Conservation (phyloP, 495 filamentous ascomycete species). For the Podospora sp. region DNA sequence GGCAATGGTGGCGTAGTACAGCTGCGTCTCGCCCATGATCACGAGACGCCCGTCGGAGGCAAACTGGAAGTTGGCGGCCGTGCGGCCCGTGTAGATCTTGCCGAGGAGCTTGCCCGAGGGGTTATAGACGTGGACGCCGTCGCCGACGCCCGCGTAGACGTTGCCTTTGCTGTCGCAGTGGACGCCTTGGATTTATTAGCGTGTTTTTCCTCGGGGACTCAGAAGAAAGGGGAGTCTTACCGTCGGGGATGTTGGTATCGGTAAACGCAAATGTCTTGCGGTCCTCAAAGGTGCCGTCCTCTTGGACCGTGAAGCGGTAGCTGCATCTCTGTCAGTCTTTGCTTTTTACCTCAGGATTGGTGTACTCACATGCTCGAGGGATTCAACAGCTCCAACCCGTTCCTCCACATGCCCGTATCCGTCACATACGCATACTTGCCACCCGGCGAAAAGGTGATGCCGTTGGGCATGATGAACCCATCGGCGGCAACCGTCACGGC, state of each 20-base stretch:
- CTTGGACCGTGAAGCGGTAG: slow-evolving; percentile 44
- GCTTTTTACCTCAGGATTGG: not conserved
- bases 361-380: slow-evolving; percentile 44
- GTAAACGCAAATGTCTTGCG: slow-evolving; percentile 61
- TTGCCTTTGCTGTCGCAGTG: slow-evolving; percentile 62
- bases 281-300: slow-evolving; percentile 46
- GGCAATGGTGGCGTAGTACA: slow-evolving; percentile 52
- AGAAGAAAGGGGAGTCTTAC: slow-evolving; percentile 16
- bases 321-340: slow-evolving; percentile 25
- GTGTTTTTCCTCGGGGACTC: no score
- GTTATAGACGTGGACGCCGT: slow-evolving; percentile 65
- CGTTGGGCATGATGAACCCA: slow-evolving; percentile 59
- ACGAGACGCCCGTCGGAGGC: slow-evolving; percentile 57
- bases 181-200: slow-evolving; percentile 33
- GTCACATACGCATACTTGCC: slow-evolving; percentile 57
- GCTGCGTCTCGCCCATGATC: slow-evolving; percentile 50
- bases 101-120: slow-evolving; percentile 59
- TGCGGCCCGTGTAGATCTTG: slow-evolving; percentile 54
- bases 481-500: slow-evolving; percentile 57
- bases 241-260: slow-evolving; percentile 58
- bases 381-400: slow-evolving; percentile 38
- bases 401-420: slow-evolving; percentile 52
- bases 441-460: slow-evolving; percentile 57
- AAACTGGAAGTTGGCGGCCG: slow-evolving; percentile 60
- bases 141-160: slow-evolving; percentile 62